Evolutionary conservation across 495 filamentous ascomycete genomes (phyloP).

Genomic region (Lasiosphaeriaceae sp.): DNA sequence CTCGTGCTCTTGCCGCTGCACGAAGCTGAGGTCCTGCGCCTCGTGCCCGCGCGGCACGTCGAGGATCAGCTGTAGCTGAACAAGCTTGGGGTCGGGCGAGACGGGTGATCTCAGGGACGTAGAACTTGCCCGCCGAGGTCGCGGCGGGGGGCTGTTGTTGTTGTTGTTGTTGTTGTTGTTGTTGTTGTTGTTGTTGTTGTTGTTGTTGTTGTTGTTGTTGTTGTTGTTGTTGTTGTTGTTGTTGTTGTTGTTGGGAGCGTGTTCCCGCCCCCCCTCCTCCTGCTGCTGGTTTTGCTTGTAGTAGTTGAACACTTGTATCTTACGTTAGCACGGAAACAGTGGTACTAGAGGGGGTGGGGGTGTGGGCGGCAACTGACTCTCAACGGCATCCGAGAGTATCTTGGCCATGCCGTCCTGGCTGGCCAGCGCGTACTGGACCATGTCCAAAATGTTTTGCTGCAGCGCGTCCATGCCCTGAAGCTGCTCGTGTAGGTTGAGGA

Average conservation of each 20-base stretch:
- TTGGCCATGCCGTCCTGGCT: neutral
- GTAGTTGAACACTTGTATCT: neutral
- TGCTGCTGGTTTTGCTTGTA: neutral
- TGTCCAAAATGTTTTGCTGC: slow-evolving; percentile 1
- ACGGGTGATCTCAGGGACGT: neutral
- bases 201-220: too few relatives aligned
- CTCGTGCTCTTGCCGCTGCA: slow-evolving; percentile 8
- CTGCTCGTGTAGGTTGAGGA: neutral
- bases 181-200: too few relatives aligned
- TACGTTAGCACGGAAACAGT: neutral
- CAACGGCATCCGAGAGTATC: neutral
- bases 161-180: too few relatives aligned
- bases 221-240: too few relatives aligned
- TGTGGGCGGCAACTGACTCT: too few relatives aligned
- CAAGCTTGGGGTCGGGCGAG: neutral
- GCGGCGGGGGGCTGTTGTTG: too few relatives aligned
- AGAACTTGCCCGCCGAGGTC: neutral
- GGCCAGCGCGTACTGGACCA: neutral
- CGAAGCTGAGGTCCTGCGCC: slow-evolving; percentile 2
- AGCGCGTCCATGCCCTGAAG: neutral
- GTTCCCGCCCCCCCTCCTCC: neutral
- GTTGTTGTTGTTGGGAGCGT: neutral
- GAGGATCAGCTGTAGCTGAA: neutral
- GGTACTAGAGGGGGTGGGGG: too few relatives aligned
- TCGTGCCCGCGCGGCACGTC: neutral